phyloP scores from a whole-genome alignment of 2,329 filamentous ascomycete genomes.

The Blastomyces gilchristii region DNA sequence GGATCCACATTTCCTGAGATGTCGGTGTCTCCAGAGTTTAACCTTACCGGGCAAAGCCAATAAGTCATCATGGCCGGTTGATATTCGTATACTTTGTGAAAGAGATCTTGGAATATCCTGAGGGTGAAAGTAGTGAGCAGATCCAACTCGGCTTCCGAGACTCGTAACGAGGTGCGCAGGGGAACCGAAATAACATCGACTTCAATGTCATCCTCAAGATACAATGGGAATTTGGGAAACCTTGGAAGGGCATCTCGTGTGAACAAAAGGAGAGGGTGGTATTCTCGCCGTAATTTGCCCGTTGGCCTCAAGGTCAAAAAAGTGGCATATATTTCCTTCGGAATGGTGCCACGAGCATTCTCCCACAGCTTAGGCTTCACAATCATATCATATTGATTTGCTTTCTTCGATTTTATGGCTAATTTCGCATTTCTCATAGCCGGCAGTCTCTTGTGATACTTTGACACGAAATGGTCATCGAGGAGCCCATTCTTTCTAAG shows the following conservation, averaged over 20 bases:
- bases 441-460: conserved; percentile 60
- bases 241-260: conserved; percentile 56
- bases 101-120: conserved; percentile 68
- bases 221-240: conserved; percentile 60
- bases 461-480: conserved; percentile 63
- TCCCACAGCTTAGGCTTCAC: conserved; percentile 70
- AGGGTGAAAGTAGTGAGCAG: conserved; percentile 63
- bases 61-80: conserved; percentile 61
- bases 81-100: conserved; percentile 72
- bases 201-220: conserved; percentile 53
- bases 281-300: conserved; percentile 46
- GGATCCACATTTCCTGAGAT: conserved; percentile 7
- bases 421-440: conserved; percentile 78
- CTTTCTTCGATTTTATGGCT: conserved; percentile 70
- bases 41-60: conserved; percentile 58
- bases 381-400: conserved; percentile 63
- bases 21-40: conserved; percentile 7
- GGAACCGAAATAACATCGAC: conserved; percentile 48
- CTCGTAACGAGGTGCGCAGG: conserved; percentile 35
- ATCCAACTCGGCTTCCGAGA: conserved; percentile 38
- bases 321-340: conserved; percentile 50
- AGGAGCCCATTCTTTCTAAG: conserved; percentile 58
- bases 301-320: conserved; percentile 51
- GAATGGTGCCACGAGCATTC: conserved; percentile 33
- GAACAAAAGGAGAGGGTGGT: conserved; percentile 58